These are phyloP conservation scores for Cordyceps cateniannulata DNA, from an alignment of 2,329 filamentous ascomycete genomes.

Conservation along the genomic window DNA sequence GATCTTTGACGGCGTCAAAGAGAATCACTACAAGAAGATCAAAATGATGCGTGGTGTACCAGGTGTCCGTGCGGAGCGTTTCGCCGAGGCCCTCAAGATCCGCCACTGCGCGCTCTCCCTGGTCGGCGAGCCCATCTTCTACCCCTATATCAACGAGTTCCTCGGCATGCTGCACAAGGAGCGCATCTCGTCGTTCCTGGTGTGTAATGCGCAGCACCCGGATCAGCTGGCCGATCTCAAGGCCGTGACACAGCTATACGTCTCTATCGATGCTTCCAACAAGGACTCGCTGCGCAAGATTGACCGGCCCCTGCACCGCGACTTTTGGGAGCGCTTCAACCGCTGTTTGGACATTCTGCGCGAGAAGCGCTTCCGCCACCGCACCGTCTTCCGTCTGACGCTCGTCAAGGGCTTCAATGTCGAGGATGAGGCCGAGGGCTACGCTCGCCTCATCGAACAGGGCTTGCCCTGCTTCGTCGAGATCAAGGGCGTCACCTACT, in stretches of 20 bases:
- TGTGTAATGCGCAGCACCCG: slow-evolving; percentile 96
- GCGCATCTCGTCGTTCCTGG: slow-evolving; percentile 87
- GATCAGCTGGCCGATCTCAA: slow-evolving; percentile 77
- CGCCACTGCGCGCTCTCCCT: slow-evolving; percentile 87
- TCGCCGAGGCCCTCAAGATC: slow-evolving; percentile 87
- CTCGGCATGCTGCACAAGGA: slow-evolving; percentile 75
- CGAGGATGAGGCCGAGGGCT: slow-evolving; percentile 85
- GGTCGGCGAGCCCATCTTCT: slow-evolving; percentile 98
- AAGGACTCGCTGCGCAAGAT: slow-evolving; percentile 81
- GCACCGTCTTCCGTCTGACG: slow-evolving; percentile 90
- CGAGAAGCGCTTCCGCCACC: slow-evolving; percentile 74
- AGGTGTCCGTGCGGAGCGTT: slow-evolving; percentile 84
- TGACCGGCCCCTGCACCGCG: slow-evolving; percentile 84
- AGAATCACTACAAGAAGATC: slow-evolving; percentile 93
- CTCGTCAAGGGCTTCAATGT: slow-evolving; percentile 98
- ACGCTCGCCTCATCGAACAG: slow-evolving; percentile 80
- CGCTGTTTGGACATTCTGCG: slow-evolving; percentile 84
- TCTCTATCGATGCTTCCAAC: slow-evolving; percentile 92
- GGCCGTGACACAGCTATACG: slow-evolving; percentile 91
- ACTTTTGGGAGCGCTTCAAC: slow-evolving; percentile 96
- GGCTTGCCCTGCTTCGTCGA: slow-evolving; percentile 89
- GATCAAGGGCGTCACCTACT: slow-evolving; percentile 95
- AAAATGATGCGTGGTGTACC: slow-evolving; percentile 94
- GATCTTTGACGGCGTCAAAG: slow-evolving; percentile 86
- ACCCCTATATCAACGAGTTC: slow-evolving; percentile 94